These are phyloP conservation scores for Aspergillus campestris DNA, from an alignment of 495 filamentous ascomycete genomes.

Conservation along the genomic window DNA sequence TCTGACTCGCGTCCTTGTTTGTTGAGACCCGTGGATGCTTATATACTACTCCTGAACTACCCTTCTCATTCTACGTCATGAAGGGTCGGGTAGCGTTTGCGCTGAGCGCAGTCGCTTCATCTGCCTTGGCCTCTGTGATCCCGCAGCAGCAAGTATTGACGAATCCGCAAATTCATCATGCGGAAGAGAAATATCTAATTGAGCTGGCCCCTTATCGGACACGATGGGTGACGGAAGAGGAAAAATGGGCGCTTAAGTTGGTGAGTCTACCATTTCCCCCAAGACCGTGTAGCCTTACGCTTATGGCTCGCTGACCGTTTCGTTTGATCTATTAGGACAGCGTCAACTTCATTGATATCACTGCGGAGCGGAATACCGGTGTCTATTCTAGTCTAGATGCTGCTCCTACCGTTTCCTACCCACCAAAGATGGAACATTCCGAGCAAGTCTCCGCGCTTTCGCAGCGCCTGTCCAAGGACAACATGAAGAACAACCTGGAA, in stretches of 20 bases:
- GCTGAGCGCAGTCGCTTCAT: constrained; percentile 25
- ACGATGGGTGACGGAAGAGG: constrained; percentile 81
- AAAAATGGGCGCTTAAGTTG: constrained; percentile 85
- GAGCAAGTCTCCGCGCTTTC: constrained; percentile 60
- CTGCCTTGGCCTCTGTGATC: constrained; percentile 24
- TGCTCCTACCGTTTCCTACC: constrained; percentile 45
- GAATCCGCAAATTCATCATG: constrained; percentile 23
- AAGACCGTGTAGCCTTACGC: not conserved
- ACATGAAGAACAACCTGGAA: constrained; percentile 72
- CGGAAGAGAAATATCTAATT: constrained; percentile 58
- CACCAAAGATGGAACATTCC: constrained; percentile 55
- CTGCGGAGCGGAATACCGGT: constrained; percentile 44
- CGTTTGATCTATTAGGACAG: constrained; percentile 50
- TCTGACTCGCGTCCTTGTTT: not conserved
- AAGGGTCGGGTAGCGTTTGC: constrained; percentile 23
- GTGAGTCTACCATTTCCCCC: constrained; percentile 40
- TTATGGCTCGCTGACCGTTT: constrained; percentile 3
- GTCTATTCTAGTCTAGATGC: constrained; percentile 23
- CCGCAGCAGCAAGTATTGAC: constrained; percentile 31
- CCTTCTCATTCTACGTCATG: constrained; percentile 13
- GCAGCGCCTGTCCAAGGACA: constrained; percentile 57
- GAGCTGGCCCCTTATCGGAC: constrained; percentile 83
- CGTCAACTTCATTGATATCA: constrained; percentile 92
- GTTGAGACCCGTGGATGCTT: not conserved
- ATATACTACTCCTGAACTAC: too few relatives aligned